Conservation (phyloP, 1,284 basidiomycete genomes). For the Naganishia sp. region DNA sequence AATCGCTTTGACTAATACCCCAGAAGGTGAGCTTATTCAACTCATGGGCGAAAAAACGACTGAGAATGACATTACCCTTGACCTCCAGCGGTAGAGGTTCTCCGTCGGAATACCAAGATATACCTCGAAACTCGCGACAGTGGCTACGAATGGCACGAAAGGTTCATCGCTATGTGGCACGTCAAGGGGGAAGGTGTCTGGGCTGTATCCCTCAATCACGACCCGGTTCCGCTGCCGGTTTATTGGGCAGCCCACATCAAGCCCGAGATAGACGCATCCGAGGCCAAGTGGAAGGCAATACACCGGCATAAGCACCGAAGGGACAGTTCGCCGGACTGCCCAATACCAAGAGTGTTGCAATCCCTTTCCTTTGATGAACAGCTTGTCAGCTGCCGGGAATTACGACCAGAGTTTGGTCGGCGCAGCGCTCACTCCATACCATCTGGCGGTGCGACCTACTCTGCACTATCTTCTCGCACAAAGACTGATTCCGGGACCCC, state of each 20-base stretch:
- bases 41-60: not conserved
- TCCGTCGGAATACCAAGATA: constrained; percentile 26
- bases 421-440: too few species aligned
- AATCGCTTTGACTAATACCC: constrained; percentile 1
- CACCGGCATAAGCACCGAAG: not conserved
- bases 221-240: not conserved
- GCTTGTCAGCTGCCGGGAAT: not conserved
- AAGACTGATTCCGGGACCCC: too few species aligned
- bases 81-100: constrained; percentile 8
- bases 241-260: constrained; percentile 8
- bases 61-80: not conserved
- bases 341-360: not conserved
- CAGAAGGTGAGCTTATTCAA: constrained; percentile 2
- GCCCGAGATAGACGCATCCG: not conserved
- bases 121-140: not conserved
- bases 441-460: not conserved
- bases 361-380: not conserved
- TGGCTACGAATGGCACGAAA: constrained; percentile 21
- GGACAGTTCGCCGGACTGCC: not conserved
- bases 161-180: constrained; percentile 26
- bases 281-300: not conserved
- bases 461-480: not conserved
- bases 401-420: not conserved
- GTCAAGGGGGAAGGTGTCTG: constrained; percentile 23
- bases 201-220: constrained; percentile 16